Evolutionary conservation across 2,329 filamentous ascomycete species (phyloP).

Genomic region (Huntiella savannae): DNA sequence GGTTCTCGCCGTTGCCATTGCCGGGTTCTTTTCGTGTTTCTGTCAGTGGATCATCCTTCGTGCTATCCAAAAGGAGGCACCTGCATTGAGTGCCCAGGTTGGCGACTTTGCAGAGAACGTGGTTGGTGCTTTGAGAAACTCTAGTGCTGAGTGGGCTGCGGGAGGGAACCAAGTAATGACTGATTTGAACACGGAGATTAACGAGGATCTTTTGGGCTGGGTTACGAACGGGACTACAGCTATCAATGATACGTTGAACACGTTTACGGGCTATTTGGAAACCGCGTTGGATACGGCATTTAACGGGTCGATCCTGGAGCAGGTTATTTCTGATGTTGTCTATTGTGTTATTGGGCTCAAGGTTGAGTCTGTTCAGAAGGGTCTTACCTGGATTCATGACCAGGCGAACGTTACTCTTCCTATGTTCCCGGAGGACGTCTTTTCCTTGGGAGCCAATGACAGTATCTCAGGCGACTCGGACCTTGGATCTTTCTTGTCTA

Average conservation of each 20-base stretch:
- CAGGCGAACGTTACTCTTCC: conserved; percentile 72
- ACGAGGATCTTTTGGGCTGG: conserved; percentile 69
- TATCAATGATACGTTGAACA: conserved; percentile 69
- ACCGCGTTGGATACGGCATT: conserved; percentile 59
- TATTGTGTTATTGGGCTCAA: conserved; percentile 80
- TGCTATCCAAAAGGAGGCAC: conserved; percentile 55
- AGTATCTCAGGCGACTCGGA: conserved; percentile 38
- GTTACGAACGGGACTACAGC: conserved; percentile 67
- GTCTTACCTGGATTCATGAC: conserved; percentile 83
- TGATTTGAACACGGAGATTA: conserved; percentile 57
- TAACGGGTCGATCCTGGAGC: conserved; percentile 60
- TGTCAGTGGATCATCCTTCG: conserved; percentile 67
- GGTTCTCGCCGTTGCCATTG: conserved; percentile 61
- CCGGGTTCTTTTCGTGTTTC: conserved; percentile 63
- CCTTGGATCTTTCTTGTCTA: conserved; percentile 55
- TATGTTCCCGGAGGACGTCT: conserved; percentile 56
- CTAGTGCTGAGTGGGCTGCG: conserved; percentile 57
- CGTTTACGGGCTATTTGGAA: conserved; percentile 61
- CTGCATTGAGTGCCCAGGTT: conserved; percentile 54
- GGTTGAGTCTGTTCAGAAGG: conserved; percentile 65
- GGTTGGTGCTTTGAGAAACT: conserved; percentile 49
- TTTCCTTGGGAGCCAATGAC: conserved; percentile 57
- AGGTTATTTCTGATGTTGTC: conserved; percentile 61
- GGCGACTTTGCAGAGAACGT: conserved; percentile 64
- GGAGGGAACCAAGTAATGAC: conserved; percentile 56